Base-by-base conservation (phyloP, 1,284 basidiomycete species). In the Vanrija humicola region DNA sequence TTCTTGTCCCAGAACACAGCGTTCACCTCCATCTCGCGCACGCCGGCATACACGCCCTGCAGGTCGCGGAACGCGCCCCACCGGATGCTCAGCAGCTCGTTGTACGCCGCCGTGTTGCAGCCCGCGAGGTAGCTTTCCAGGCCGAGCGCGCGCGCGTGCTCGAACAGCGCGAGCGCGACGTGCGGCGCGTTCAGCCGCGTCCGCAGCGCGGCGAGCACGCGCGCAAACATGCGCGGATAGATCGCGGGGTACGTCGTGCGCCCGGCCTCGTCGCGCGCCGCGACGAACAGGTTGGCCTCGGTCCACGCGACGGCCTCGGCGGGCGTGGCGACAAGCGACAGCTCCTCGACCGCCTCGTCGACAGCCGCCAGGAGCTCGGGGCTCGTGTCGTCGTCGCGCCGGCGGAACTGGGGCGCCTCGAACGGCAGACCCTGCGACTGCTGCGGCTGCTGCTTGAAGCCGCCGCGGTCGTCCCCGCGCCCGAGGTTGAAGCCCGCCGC, bases 21-120 rank as follows among this genome's bases (percentile, higher is more conserved):
- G 63, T 90, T 89, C 38, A 83, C 80, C 21, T 78, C 74, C 91
- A 94, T 94, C 75, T 94, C 91, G 56, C 84, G 81, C 6, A 92
- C 75, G 16, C 85, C 83, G 23, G 82, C 81, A 50, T 82, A 81
- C 0, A 91, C 86, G 18, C 86, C 88, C 45, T 82, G 80, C 34
- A 92, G 75, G 74, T 94, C 89, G 16, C 82, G 82, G 79, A 92
- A 91, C 56, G 81, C 83, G n/a, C 78, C 76, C 90, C 91, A 94
- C 28, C 83, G 83, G 12, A 86, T 88, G 62, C 82, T 79, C 42
- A 94, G 82, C 29, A 91, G 80, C 73, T 93, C 88, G 72, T 92
- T 91, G 76, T 93, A 94, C 1, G 85, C 87, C 5, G 81, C 80
- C 0, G 89, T 88, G 6, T 88, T 87, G 72, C 91, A 94, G 3